phyloP scores from a whole-genome alignment of 805 yeast genomes.

The Metschnikowia chrysomelidarum region DNA sequence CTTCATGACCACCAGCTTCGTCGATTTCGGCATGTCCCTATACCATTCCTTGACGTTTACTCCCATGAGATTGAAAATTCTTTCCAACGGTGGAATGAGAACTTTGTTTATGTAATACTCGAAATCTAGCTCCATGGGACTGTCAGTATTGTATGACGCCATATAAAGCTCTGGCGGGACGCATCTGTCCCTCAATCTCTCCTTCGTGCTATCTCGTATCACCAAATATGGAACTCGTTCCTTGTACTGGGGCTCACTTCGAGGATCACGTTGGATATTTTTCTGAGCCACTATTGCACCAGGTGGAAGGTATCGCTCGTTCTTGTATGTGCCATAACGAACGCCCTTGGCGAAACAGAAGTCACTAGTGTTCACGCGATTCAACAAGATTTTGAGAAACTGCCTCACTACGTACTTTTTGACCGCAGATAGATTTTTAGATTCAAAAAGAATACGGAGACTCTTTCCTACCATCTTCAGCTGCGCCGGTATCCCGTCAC shows the following conservation, averaged over 20 bases:
- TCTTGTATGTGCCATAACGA: constrained; percentile 76
- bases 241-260: constrained; percentile 81
- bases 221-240: constrained; percentile 91
- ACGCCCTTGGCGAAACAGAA: constrained; percentile 93
- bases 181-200: constrained; percentile 71
- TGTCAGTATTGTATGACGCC: constrained; percentile 27
- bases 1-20: constrained; percentile 10
- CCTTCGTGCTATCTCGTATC: constrained; percentile 51
- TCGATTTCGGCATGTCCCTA: constrained; percentile 54
- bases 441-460: constrained; percentile 66
- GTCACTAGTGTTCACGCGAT: constrained; percentile 69
- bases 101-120: constrained; percentile 85
- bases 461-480: constrained; percentile 75
- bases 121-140: constrained; percentile 58
- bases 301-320: constrained; percentile 73
- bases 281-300: constrained; percentile 83
- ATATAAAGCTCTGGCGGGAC: constrained; percentile 75
- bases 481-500: constrained; percentile 95
- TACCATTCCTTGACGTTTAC: constrained; percentile 80
- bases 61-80: constrained; percentile 80
- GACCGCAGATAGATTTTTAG: constrained; percentile 66
- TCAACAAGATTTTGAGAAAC: constrained; percentile 63
- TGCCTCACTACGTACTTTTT: constrained; percentile 63
- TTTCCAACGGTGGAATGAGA: constrained; percentile 83
- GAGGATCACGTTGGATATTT: constrained; percentile 58